These are phyloP conservation scores for Blumeriella jaapii DNA, from an alignment of 2,329 filamentous ascomycete genomes.

Conservation along the genomic window DNA sequence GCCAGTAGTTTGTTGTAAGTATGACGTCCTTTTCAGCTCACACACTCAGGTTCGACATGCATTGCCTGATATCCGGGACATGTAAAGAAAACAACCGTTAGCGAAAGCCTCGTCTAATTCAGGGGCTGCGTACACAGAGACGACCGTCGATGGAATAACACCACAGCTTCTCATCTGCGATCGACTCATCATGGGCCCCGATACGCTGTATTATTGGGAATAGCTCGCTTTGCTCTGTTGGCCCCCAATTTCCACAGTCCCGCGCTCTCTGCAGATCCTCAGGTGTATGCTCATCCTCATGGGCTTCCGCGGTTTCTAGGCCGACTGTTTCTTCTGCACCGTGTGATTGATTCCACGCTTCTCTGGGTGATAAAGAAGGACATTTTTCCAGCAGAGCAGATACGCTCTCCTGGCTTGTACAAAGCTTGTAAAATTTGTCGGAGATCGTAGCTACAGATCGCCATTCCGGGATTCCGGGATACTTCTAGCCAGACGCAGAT, in stretches of 20 bases:
- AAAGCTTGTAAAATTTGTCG: conserved; percentile 39
- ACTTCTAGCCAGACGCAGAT: background rate
- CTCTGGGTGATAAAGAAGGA: conserved; percentile 38
- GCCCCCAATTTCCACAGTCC: conserved; percentile 57
- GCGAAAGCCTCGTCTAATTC: background rate
- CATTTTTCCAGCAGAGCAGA: conserved; percentile 44
- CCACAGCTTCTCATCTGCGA: conserved; percentile 50
- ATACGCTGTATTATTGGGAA: conserved; percentile 39
- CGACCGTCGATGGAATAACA: conserved; percentile 54
- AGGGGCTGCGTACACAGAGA: conserved; percentile 38
- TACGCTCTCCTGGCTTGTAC: conserved; percentile 42
- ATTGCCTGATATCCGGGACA: conserved; percentile 58
- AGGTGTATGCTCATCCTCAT: conserved; percentile 14
- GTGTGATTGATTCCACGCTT: conserved; percentile 47
- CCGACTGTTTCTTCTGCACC: conserved; percentile 22
- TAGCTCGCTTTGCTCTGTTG: conserved; percentile 49
- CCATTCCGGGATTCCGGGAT: background rate
- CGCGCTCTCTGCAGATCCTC: conserved; percentile 42
- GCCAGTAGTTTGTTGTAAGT: conserved; percentile 64
- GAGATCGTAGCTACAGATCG: conserved; percentile 28
- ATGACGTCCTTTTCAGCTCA: conserved; percentile 62
- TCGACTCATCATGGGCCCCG: conserved; percentile 41
- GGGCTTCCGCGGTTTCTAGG: conserved; percentile 12
- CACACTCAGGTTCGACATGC: conserved; percentile 67
- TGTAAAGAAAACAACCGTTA: conserved; percentile 23